phyloP scores from a whole-genome alignment of 371 early-diverging fungal species.

The Paramicrosporidium saccamoebae region DNA sequence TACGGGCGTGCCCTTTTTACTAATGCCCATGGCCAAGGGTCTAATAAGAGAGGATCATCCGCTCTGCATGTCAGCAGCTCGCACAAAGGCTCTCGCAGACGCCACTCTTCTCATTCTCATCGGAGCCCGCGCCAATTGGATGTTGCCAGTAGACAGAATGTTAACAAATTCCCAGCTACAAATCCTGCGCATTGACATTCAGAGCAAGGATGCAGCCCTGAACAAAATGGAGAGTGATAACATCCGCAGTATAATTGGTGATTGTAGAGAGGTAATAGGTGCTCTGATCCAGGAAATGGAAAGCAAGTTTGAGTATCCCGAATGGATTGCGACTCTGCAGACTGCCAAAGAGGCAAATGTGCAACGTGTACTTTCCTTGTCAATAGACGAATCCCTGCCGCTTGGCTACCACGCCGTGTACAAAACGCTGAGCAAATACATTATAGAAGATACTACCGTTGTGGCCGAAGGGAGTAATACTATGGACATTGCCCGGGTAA shows the following conservation, averaged over 20 bases:
- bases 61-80: slow-evolving; percentile 24
- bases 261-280: too few species aligned
- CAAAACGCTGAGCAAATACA: slow-evolving; percentile 13
- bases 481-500: slow-evolving; percentile 42
- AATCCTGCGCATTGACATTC: too few species aligned
- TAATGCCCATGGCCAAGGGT: slow-evolving; percentile 52
- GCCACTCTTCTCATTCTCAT: slow-evolving; percentile 33
- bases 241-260: too few species aligned
- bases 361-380: too few species aligned
- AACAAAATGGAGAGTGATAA: too few species aligned
- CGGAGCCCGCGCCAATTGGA: slow-evolving; percentile 46
- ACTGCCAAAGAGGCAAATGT: too few species aligned
- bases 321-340: slow-evolving; percentile 5
- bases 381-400: slow-evolving; percentile 9
- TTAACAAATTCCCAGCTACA: too few species aligned
- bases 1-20: slow-evolving; percentile 23
- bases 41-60: slow-evolving; percentile 21
- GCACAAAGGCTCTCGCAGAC: slow-evolving; percentile 19
- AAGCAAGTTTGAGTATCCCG: slow-evolving; percentile 9
- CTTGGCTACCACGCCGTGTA: slow-evolving; percentile 32
- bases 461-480: slow-evolving; percentile 50
- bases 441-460: slow-evolving; percentile 11
- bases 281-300: slow-evolving; percentile 9
- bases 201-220: too few species aligned
- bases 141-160: too few species aligned